Evolutionary conservation across 768 basidiomycete genomes (phyloP).

Genomic region (Lyophyllum decastes): DNA sequence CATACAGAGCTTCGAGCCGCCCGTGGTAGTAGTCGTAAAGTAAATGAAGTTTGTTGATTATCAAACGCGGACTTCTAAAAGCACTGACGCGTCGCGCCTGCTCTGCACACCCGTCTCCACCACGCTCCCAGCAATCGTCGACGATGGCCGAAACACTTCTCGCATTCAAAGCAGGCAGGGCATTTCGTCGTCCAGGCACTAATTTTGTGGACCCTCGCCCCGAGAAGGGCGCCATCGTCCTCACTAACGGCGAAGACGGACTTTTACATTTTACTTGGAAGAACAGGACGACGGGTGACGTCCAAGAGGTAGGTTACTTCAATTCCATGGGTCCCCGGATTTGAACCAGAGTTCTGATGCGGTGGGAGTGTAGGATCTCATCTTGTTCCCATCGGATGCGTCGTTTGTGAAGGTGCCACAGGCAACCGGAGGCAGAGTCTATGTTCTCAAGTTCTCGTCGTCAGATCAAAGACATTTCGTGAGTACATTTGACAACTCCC

Average conservation of each 20-base stretch:
- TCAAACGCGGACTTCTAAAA: constrained; percentile 32
- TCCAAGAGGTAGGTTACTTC: constrained; percentile 56
- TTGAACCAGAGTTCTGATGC: background rate
- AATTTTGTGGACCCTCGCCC: constrained; percentile 69
- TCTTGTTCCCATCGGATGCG: constrained; percentile 87
- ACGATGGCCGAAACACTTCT: constrained; percentile 40
- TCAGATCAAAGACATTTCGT: constrained; percentile 91
- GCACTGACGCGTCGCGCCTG: constrained; percentile 47
- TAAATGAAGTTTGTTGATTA: constrained; percentile 3
- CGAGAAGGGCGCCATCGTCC: constrained; percentile 72
- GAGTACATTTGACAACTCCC: constrained; percentile 28
- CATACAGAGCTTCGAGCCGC: constrained; percentile 31
- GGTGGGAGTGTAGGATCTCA: constrained; percentile 62
- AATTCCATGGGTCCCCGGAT: background rate
- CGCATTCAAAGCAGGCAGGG: constrained; percentile 74
- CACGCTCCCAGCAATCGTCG: background rate
- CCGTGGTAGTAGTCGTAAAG: constrained; percentile 4
- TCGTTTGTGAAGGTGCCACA: constrained; percentile 75
- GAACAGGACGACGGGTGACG: constrained; percentile 59
- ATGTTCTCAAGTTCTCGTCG: constrained; percentile 89
- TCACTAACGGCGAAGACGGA: constrained; percentile 73
- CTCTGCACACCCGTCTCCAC: constrained; percentile 6
- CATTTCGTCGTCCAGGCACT: constrained; percentile 64
- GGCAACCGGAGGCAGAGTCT: constrained; percentile 65
- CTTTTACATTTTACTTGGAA: constrained; percentile 82